Evolutionary conservation across 768 basidiomycete genomes (phyloP).

Genomic region (Russula ochroleuca): DNA sequence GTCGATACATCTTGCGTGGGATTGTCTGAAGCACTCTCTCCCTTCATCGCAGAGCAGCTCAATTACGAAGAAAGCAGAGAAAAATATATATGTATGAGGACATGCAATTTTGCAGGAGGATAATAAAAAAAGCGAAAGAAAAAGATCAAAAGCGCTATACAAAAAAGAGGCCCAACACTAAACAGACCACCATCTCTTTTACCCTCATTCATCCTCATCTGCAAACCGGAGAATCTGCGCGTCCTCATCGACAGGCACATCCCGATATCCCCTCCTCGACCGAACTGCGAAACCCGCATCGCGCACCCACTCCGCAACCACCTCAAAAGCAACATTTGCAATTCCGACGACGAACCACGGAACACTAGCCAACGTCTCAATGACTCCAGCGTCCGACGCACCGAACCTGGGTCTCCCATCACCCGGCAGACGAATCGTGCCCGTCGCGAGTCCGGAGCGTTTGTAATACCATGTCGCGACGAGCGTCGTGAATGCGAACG

Average conservation of each 20-base stretch:
- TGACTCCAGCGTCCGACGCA: conserved; percentile 41
- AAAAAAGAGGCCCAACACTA: conserved; percentile 3
- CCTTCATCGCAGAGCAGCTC: conserved; percentile 1
- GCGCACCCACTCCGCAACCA: conserved; percentile 49
- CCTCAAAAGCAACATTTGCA: conserved; percentile 67
- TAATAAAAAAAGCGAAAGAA: neutral
- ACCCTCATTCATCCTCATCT: conserved; percentile 51
- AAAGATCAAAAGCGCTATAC: conserved; percentile 2
- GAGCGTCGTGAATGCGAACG: conserved; percentile 70
- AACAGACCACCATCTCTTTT: neutral
- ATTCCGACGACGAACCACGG: conserved; percentile 88
- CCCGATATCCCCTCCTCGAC: conserved; percentile 57
- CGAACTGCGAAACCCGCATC: conserved; percentile 39
- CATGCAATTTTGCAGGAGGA: neutral
- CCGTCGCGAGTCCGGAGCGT: conserved; percentile 65
- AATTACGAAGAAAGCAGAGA: neutral
- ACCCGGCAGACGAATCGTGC: conserved; percentile 76
- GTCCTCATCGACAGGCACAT: conserved; percentile 81
- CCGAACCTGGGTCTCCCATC: conserved; percentile 37
- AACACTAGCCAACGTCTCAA: conserved; percentile 79
- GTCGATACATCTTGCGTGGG: neutral
- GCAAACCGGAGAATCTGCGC: conserved; percentile 83
- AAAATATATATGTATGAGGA: conserved; percentile 6
- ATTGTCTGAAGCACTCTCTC: too few relatives aligned
- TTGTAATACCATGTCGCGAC: conserved; percentile 81